phyloP scores from a whole-genome alignment of 2,329 filamentous ascomycete species.

The Podosphaera aphanis region DNA sequence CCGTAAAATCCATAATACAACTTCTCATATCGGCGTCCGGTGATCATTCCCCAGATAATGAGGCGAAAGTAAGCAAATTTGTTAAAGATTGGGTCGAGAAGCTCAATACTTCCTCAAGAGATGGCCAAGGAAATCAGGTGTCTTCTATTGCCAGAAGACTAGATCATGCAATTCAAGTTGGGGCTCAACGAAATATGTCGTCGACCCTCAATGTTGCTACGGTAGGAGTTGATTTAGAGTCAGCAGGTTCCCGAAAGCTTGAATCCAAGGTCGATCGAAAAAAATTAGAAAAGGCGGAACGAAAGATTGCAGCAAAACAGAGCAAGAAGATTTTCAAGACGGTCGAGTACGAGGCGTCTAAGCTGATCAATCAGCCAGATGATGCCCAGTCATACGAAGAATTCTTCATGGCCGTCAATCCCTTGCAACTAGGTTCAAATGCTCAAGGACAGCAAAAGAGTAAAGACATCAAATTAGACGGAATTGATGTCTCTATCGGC shows the following conservation, averaged over 20 bases:
- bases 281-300: slow-evolving; percentile 96
- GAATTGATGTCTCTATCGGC: slow-evolving; percentile 80
- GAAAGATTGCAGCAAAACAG: slow-evolving; percentile 94
- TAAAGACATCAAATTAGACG: slow-evolving; percentile 96
- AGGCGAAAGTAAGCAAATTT: slow-evolving; percentile 57
- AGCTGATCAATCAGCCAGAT: slow-evolving; percentile 61
- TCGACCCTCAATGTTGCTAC: slow-evolving; percentile 76
- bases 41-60: slow-evolving; percentile 45
- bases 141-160: slow-evolving; percentile 62
- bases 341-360: slow-evolving; percentile 90
- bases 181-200: slow-evolving; percentile 83
- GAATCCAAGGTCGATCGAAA: slow-evolving; percentile 95
- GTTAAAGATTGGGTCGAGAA: slow-evolving; percentile 76
- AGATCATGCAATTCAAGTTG: slow-evolving; percentile 86
- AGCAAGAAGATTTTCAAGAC: slow-evolving; percentile 97
- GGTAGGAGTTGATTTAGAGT: slow-evolving; percentile 74
- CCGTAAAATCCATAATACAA: slow-evolving; percentile 63
- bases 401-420: slow-evolving; percentile 99
- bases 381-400: slow-evolving; percentile 87
- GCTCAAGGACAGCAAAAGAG: slow-evolving; percentile 56
- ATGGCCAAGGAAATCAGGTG: slow-evolving; percentile 42
- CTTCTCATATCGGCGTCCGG: slow-evolving; percentile 86
- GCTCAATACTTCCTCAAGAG: slow-evolving; percentile 44
- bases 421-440: slow-evolving; percentile 58
- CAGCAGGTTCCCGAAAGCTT: slow-evolving; percentile 75